phyloP scores from a whole-genome alignment of 805 yeast genomes.

The Cyberlindnera suaveolens region DNA sequence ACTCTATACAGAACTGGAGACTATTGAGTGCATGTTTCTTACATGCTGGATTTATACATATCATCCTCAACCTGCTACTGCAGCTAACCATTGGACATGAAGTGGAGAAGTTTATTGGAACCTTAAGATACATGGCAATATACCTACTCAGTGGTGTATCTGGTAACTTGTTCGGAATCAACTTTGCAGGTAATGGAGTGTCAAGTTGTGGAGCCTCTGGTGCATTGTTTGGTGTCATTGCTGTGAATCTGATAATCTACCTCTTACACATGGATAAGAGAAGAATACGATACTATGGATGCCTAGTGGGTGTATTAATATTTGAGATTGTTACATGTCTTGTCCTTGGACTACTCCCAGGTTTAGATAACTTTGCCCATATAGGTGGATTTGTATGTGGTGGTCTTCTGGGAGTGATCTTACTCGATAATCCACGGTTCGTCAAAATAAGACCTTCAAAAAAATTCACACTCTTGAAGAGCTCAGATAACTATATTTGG shows the following conservation, averaged over 20 bases:
- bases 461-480: too few species aligned
- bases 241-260: constrained; percentile 48
- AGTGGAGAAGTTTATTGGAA: constrained; percentile 53
- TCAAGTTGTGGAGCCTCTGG: constrained; percentile 71
- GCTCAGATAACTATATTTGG: too few species aligned
- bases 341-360: too few species aligned
- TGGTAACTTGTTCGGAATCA: constrained; percentile 65
- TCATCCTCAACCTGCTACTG: constrained; percentile 52
- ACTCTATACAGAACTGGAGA: too few species aligned
- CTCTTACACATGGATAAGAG: constrained; percentile 47
- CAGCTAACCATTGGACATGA: constrained; percentile 58
- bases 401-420: too few species aligned
- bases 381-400: too few species aligned
- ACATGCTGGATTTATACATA: constrained; percentile 51
- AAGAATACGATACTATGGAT: constrained; percentile 36
- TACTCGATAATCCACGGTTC: too few species aligned
- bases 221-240: constrained; percentile 62
- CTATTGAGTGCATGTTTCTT: too few species aligned
- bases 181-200: constrained; percentile 60
- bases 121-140: constrained; percentile 43
- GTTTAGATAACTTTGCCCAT: too few species aligned
- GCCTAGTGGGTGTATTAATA: too few species aligned
- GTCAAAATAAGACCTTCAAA: too few species aligned
- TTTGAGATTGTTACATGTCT: too few species aligned
- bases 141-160: constrained; percentile 58